Evolutionary conservation across 768 basidiomycete species (phyloP), one percentile per base, ranked within the genome.

Genomic region (Tulasnella sp.): DNA sequence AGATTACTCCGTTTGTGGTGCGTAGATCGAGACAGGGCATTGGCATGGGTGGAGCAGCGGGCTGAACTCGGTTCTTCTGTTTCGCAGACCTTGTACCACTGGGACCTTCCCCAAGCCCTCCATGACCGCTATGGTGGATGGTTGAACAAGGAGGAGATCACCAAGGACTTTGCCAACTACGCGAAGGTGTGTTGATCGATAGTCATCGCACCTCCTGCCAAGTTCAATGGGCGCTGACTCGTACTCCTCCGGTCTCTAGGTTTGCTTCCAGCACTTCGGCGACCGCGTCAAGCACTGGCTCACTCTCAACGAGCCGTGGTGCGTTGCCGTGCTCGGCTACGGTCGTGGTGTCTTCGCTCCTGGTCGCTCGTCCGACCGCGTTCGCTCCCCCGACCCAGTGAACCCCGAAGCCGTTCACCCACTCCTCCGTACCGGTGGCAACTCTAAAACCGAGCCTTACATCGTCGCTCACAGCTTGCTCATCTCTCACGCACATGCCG

Each of bases 301-400:
- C 75, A 94, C 93, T 3, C 87, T 93, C 85, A 94, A 94, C 84
- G 93, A 95, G 86, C 92, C 92, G 0, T 93, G 91, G 92, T 91
- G 91, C 84, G 88, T 92, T 76, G 89, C 93, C 75, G 88, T 93
- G 83, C 86, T 92, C 74, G 93, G 93, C n/a, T 92, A 93, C 83
- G 91, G 91, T 20, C 88, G 90, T 72, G 93, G 92, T 72, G 89
- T 91, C 20, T 94, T 94, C 82, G 93, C 92, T 3, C 93, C 92
- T 69, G 92, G 93, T 54, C 87, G 92, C 78, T 91, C 90, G 83
- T 92, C 91, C 85, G 90, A 92, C 84, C 89, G 93, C 31, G 84
- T 83, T 77, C 89, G 90, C 79, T 91, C 89, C 58, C 85, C 89
- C 4, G 90, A 91, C 64, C 72, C 46, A 31, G 28, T 64, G 31